Percentiles rank a stretch among this genome's conserved stretches.
Conservation (phyloP, 306 rosid genomes). For the Cicer cuneatum region DNA sequence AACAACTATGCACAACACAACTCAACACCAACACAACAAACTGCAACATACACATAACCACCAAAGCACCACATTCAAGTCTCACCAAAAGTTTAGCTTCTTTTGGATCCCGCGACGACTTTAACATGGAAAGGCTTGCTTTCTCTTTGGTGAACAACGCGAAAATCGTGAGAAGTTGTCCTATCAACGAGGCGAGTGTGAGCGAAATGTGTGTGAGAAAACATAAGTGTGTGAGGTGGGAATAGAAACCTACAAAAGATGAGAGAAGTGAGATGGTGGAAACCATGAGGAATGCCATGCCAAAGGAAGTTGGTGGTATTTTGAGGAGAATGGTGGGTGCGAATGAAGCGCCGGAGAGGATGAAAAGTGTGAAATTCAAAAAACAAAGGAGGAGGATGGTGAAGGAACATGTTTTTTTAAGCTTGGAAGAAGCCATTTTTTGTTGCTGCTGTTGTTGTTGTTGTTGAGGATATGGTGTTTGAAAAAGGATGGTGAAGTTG, state of each 20-base stretch:
- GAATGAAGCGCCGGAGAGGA: constrained; percentile 67
- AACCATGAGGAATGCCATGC: constrained; percentile 71
- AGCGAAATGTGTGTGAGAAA: constrained; percentile 72
- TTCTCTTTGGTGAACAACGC: constrained; percentile 70
- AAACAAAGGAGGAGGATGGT: constrained; percentile 63
- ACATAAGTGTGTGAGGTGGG: constrained; percentile 69
- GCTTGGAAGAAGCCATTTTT: constrained; percentile 64
- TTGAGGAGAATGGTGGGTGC: constrained; percentile 75
- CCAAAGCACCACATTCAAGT: constrained; percentile 75
- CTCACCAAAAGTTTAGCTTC: constrained; percentile 74
- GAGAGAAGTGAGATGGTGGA: constrained; percentile 69
- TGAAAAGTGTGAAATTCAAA: constrained; percentile 63
- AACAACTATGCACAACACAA: constrained; percentile 74
- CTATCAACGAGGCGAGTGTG: constrained; percentile 55
- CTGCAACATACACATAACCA: constrained; percentile 77
- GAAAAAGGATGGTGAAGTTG: constrained; percentile 40
- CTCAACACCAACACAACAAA: constrained; percentile 61
- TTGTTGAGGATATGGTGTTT: neutral
- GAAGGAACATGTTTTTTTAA: constrained; percentile 70
- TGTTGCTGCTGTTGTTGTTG: too few relatives aligned
- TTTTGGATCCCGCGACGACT: constrained; percentile 61
- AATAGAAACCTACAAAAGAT: constrained; percentile 74
- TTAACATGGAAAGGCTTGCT: constrained; percentile 57
- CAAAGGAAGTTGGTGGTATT: constrained; percentile 76
- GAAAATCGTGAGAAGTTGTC: constrained; percentile 57